A percentile compares a stretch with the other conserved stretches of the same genome.
Conservation (phyloP, 75 land plant species). For the Cupressus sempervirens region DNA sequence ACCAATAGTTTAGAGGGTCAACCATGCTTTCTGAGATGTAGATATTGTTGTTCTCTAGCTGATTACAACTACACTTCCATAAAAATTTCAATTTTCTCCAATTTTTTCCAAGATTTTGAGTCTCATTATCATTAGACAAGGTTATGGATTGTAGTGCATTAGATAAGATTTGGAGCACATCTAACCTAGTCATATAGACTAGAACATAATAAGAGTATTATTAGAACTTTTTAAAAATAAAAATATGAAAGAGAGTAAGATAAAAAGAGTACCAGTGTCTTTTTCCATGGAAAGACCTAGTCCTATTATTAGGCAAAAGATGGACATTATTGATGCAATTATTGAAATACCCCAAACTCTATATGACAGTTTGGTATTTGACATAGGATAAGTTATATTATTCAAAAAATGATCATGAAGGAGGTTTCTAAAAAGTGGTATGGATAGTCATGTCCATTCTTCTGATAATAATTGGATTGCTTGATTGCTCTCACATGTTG, state of each 20-base stretch:
- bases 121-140: neutral
- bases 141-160: neutral
- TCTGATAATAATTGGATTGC: slow-evolving; percentile 24
- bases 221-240: neutral
- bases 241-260: neutral
- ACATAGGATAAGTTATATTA: slow-evolving; percentile 12
- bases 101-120: neutral
- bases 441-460: slow-evolving; percentile 11
- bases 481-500: slow-evolving; percentile 13
- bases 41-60: slow-evolving; percentile 8
- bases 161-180: neutral
- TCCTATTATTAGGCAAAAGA: slow-evolving; percentile 26
- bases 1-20: slow-evolving; percentile 66
- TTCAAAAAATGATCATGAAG: slow-evolving; percentile 22
- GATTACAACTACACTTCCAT: slow-evolving; percentile 59
- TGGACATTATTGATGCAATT: slow-evolving; percentile 25
- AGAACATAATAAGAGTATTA: neutral
- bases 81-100: slow-evolving; percentile 55
- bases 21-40: slow-evolving; percentile 45
- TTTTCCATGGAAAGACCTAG: slow-evolving; percentile 19
- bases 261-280: slow-evolving; percentile 12
- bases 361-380: slow-evolving; percentile 23
- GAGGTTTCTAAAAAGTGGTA: slow-evolving; percentile 5
- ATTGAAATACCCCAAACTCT: slow-evolving; percentile 26
- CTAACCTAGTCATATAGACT: neutral